phyloP scores from a whole-genome alignment of 1,284 basidiomycete species.

The Microbotryum violaceum region DNA sequence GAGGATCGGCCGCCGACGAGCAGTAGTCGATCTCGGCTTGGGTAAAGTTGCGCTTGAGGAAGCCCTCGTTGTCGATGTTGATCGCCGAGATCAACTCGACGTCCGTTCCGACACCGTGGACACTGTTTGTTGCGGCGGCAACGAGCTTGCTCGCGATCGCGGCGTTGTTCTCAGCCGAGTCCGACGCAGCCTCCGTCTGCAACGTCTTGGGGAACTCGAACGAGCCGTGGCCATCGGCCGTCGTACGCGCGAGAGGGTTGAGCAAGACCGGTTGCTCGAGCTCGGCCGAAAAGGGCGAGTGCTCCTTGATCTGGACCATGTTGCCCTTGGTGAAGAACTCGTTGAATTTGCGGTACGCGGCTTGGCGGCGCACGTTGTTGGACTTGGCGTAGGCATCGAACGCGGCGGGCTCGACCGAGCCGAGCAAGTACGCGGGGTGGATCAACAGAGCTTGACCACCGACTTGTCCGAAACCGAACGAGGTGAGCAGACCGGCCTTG shows the following conservation, averaged over 20 bases:
- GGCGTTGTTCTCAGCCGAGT: slow-evolving; percentile 59
- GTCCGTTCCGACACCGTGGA: slow-evolving; percentile 36
- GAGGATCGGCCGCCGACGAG: slow-evolving; percentile 70
- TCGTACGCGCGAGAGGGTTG: slow-evolving; percentile 84
- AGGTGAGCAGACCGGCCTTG: slow-evolving; percentile 57
- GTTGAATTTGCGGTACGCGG: slow-evolving; percentile 86
- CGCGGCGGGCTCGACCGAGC: slow-evolving; percentile 59
- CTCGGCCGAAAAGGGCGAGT: slow-evolving; percentile 80
- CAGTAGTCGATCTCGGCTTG: slow-evolving; percentile 81
- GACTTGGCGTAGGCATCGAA: slow-evolving; percentile 68
- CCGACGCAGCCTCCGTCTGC: slow-evolving; percentile 43
- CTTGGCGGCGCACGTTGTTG: slow-evolving; percentile 61
- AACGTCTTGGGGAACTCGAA: slow-evolving; percentile 66
- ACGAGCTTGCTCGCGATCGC: slow-evolving; percentile 51
- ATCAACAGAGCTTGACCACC: slow-evolving; percentile 84
- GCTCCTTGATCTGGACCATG: slow-evolving; percentile 90
- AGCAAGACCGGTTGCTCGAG: slow-evolving; percentile 80
- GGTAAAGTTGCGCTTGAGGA: slow-evolving; percentile 89
- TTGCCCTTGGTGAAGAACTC: slow-evolving; percentile 79
- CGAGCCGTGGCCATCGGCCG: slow-evolving; percentile 73
- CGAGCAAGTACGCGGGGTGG: slow-evolving; percentile 86
- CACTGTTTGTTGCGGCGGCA: slow-evolving; percentile 22
- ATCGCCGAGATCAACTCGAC: slow-evolving; percentile 82
- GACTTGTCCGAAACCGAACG: slow-evolving; percentile 99
- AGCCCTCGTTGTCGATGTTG: slow-evolving; percentile 81